A percentile compares a stretch with the other conserved stretches of the same genome.
Conservation (phyloP, 176 grass and related monocot species). For the Triticum turgidum region DNA sequence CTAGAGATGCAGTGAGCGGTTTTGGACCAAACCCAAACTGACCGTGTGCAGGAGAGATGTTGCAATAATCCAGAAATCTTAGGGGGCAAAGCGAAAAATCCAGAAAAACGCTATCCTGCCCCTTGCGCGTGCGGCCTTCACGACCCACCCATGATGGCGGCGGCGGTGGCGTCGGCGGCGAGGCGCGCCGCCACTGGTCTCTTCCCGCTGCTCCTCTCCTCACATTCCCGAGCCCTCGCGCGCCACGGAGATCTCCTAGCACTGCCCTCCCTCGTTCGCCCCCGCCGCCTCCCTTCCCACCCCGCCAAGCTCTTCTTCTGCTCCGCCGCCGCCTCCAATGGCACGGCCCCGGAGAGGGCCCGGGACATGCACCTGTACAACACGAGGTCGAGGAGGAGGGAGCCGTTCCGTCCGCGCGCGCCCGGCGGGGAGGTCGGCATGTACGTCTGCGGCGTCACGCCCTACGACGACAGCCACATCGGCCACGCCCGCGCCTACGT, state of each 20-base stretch:
- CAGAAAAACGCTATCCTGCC: constrained; percentile 31
- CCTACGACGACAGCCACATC: constrained; percentile 94
- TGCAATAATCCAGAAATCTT: no score
- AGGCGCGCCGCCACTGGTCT: constrained; percentile 38
- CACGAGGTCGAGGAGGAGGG: constrained; percentile 71
- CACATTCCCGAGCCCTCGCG: background rate
- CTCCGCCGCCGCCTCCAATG: constrained; percentile 29
- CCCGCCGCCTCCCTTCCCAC: constrained; percentile 18
- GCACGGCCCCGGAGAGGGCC: background rate
- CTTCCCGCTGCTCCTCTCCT: constrained; percentile 36
- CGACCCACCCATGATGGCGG: constrained; percentile 13
- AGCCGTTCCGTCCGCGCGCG: constrained; percentile 54
- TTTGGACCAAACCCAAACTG: no score
- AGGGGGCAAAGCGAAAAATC: background rate
- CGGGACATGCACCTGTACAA: constrained; percentile 73
- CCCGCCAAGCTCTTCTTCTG: background rate
- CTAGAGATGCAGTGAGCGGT: no score
- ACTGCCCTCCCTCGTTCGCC: background rate
- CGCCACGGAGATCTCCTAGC: background rate
- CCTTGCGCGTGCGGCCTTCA: background rate
- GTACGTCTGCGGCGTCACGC: constrained; percentile 96
- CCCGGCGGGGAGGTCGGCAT: constrained; percentile 68
- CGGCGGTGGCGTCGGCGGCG: constrained; percentile 33
- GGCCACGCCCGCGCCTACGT: constrained; percentile 91
- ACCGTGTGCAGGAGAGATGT: no score